Percentiles rank a stretch among this genome's conserved stretches.
phyloP scores from a whole-genome alignment of 176 grass and related monocot genomes.

The Alloteropsis semialata region DNA sequence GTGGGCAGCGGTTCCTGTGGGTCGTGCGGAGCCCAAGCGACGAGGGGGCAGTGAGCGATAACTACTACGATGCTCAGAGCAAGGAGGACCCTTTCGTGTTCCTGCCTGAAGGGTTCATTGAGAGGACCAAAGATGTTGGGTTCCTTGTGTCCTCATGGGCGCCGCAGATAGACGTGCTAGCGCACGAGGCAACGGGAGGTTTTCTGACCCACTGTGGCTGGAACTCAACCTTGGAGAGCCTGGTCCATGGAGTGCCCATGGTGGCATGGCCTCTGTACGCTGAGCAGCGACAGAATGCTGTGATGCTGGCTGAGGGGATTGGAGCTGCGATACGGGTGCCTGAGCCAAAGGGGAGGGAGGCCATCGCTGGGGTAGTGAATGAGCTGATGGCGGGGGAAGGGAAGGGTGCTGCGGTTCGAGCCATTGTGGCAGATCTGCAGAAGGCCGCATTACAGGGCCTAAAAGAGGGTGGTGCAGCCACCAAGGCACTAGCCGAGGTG shows the following conservation, averaged over 20 bases:
- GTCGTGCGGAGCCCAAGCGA: constrained; percentile 30
- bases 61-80: constrained; percentile 9
- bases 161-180: constrained; percentile 12
- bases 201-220: constrained; percentile 48
- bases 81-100: background rate
- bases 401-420: background rate
- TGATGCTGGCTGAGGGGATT: background rate
- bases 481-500: background rate
- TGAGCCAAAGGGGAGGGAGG: background rate
- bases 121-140: background rate
- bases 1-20: constrained; percentile 25
- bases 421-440: background rate
- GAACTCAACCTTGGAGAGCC: constrained; percentile 44
- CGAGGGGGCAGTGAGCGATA: background rate
- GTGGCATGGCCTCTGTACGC: background rate
- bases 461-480: background rate
- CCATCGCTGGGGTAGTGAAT: background rate
- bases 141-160: constrained; percentile 25
- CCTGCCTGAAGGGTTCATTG: constrained; percentile 7
- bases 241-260: constrained; percentile 32
- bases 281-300: background rate
- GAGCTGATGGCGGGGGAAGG: background rate
- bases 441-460: background rate
- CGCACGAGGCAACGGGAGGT: constrained; percentile 22
- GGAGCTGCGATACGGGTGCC: background rate